Evolutionary conservation across 2,329 filamentous ascomycete genomes (phyloP), one percentile per base, ranked within the genome.

Genomic region (Bisporella sp.): DNA sequence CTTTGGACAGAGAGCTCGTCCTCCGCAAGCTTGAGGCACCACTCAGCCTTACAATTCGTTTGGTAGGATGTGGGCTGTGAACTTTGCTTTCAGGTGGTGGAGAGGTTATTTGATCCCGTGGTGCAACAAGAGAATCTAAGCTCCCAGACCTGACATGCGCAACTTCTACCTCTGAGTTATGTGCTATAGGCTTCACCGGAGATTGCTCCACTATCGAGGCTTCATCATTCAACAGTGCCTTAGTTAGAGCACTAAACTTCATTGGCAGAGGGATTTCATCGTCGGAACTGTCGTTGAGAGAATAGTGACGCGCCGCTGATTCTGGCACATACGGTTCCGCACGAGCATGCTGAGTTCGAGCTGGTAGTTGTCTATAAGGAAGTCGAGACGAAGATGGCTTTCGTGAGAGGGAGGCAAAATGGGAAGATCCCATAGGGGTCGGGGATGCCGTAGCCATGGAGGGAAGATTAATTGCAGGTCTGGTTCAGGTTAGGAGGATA

Each of bases 231-330:
- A 96, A 76, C 12, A 96, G 75, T 21, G 89, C 91, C 65, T 93
- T 92, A 45, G 92, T 95, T 58, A 93, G 80, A 61, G 91, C 90
- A 66, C 90, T 96, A 66, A 96, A 86, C 71, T 93, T 95, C 81
- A 93, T 62, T 1, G 90, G 90, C 59, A 89, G 85, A 12, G 87
- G 87, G 31, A 95, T 88, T 69, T 96, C 92, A 63, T 96, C 92
- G 69, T 96, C 92, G 29, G 91, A 96, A 73, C 89, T 96, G 65
- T 96, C 91, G 60, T 88, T 84, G 58, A 84, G 67, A 1, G 73
- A 69, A 56, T 71, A 75, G 45, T 73, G 72, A 52, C 73, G 73
- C 49, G 73, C 67, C 47, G 59, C 58, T 9, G 46, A 49, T 11
- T 61, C 53, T 4, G 58, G 43, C 8, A 54, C 48, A 4, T 47